Base-by-base conservation (phyloP, 2,329 filamentous ascomycete species). In the Anisogramma anomala region DNA sequence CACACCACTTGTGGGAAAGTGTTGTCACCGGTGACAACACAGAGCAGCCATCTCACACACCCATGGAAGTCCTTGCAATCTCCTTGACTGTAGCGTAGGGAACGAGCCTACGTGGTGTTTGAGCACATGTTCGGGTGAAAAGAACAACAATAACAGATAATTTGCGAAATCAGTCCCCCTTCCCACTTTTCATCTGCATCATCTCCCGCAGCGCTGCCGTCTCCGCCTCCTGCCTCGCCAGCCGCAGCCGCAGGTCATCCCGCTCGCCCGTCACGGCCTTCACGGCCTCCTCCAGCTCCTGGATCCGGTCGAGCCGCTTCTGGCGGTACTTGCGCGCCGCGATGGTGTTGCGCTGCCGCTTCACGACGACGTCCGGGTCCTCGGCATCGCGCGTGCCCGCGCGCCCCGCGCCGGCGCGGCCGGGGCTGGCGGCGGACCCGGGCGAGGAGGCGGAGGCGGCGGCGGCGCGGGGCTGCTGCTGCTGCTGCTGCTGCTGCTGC, bases 241-340 rank as follows among this genome's bases (percentile, higher is more conserved):
- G 62, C 50, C 65, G 62, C 36, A 79, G 59, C 45, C 66, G 67
- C 49, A 79, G 58, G 14, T 69, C 69, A 44, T 80, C 74, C 25
- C 73, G 58, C 56, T 80, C 76, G 41, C 60, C 54, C 45, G 66
- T 65, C 45, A 74, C 65, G 37, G 65, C 60, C 37, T 67, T 67
- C 37, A 80, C 60, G 23, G 67, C 66, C 3, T 60, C 55, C 53
- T 80, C 74, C 14, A 81, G 62, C 47, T 69, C 66, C 36, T 60
- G 52, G 52, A 79, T 70, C 37, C 74, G 71, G 51, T 80, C 74
- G 22, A 79, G 60, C 47, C 74, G 72, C 53, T 77, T 77, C 53
- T 80, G 75, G 15, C 77, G 71, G 56, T 78, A 80, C 37, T 72
- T 70, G 31, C 72, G 67, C 28, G 77, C 77, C 7, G 77, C 77